Evolutionary conservation across 768 basidiomycete species (phyloP).

Genomic region (Auricularia sp.): DNA sequence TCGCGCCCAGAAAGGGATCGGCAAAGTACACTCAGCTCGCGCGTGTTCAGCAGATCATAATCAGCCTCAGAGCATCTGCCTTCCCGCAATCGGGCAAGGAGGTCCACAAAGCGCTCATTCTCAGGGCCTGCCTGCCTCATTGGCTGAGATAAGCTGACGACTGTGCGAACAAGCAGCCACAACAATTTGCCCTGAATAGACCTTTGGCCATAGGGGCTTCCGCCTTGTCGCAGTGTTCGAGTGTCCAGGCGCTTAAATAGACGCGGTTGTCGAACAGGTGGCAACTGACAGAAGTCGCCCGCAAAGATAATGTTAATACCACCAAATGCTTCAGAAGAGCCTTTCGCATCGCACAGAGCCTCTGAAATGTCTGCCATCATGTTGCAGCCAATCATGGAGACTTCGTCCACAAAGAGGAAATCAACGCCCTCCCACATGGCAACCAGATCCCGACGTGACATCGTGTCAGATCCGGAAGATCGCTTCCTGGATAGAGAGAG

Average conservation of each 20-base stretch:
- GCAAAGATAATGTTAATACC: slow-evolving; percentile 9
- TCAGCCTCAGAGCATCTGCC: slow-evolving; percentile 10
- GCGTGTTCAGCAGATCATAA: slow-evolving; percentile 12
- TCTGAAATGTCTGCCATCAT: neutral
- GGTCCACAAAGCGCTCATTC: slow-evolving; percentile 13
- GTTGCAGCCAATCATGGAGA: slow-evolving; percentile 9
- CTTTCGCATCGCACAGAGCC: slow-evolving; percentile 4
- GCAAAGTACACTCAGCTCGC: slow-evolving; percentile 6
- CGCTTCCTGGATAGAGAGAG: neutral
- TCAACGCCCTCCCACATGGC: slow-evolving; percentile 2
- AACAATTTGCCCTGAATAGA: slow-evolving; percentile 22
- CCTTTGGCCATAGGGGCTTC: slow-evolving; percentile 6
- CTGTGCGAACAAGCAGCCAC: slow-evolving; percentile 22
- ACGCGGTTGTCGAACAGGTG: neutral
- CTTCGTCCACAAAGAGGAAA: slow-evolving; percentile 9
- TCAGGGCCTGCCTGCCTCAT: slow-evolving; percentile 20
- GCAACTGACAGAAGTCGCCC: neutral
- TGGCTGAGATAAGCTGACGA: slow-evolving; percentile 18
- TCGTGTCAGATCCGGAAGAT: neutral
- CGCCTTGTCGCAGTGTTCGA: neutral
- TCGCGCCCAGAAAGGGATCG: slow-evolving; percentile 2
- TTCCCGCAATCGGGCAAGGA: slow-evolving; percentile 1
- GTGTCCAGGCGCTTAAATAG: neutral
- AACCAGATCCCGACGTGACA: neutral
- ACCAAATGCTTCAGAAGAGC: slow-evolving; percentile 1